Evolutionary conservation across 352 stramenopile species (phyloP), one percentile per base, ranked within the genome.

Genomic region (Globisporangium spiculum): DNA sequence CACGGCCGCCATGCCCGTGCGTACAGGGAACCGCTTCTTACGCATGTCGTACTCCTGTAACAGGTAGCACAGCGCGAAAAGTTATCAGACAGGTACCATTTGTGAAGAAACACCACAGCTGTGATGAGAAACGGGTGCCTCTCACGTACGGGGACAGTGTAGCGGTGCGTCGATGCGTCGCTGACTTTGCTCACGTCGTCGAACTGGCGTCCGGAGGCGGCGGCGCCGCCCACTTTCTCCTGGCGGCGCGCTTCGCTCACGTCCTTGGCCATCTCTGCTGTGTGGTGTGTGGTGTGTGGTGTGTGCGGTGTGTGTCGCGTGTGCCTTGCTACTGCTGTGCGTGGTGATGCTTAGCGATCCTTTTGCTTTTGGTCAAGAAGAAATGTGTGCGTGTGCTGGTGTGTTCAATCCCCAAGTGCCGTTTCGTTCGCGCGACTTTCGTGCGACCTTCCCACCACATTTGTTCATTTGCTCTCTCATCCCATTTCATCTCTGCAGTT

Each of bases 1-100:
- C 52, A 85, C 63, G 1, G 88, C 88, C 12, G 85, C 88, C 32
- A 95, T 63, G 12, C 83, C 88, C 54, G 88, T 95, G 66, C 88
- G 85, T 24, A 93, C 63, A 1, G 88, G 88, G 65, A 95, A 95
- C 57, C 68, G 71, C 60, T 80, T 89, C 54, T 71, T 76, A 50
- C 81, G 76, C 59, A 70, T 74, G 5, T 83, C 74, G 57, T 79
- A 70, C 22, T 73, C 69, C 75, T 83, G 34, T 8, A 20, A 54
- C 2, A 38, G 5, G 32, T 7, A 3, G 59, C 36, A 57, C 22
- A 32, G 6, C 48, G 34, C 26, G 52, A 9, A 52, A 30, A 14
- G 4, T 7, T 30, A 30, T 34, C 18, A 34, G 4, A 20, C 16
- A 69, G 36, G 41, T 50, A 16, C 16, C 16, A 50, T 2, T 50